These are phyloP conservation scores for Linum tenue DNA, from an alignment of 345 rosid genomes.

Conservation along the genomic window DNA sequence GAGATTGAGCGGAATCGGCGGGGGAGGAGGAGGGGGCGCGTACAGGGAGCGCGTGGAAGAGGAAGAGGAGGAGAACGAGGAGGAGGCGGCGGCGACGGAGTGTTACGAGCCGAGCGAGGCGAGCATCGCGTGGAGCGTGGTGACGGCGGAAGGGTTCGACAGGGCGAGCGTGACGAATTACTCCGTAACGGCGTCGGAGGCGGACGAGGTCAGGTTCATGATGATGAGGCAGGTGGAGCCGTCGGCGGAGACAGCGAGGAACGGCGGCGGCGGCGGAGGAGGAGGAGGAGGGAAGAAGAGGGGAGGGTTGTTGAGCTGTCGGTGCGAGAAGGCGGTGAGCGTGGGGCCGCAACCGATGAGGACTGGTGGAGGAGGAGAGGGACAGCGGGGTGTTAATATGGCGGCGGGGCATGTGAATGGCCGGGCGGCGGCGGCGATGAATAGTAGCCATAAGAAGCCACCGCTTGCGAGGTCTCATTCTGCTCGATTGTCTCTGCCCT, in stretches of 20 bases:
- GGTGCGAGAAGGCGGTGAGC: slow-evolving; percentile 70
- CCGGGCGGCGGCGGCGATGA: slow-evolving; percentile 20
- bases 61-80: slow-evolving; percentile 21
- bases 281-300: slow-evolving; percentile 21
- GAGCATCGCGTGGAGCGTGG: slow-evolving; percentile 87
- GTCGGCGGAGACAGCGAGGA: too few species aligned
- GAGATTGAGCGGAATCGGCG: slow-evolving; percentile 5
- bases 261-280: slow-evolving; percentile 18
- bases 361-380: slow-evolving; percentile 19
- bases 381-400: slow-evolving; percentile 13
- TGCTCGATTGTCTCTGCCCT: slow-evolving; percentile 28
- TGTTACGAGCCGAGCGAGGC: slow-evolving; percentile 85
- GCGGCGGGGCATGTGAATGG: slow-evolving; percentile 30
- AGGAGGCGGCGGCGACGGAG: slow-evolving; percentile 28
- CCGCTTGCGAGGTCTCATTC: slow-evolving; percentile 33
- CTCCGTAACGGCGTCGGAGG: slow-evolving; percentile 42
- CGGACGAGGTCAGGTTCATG: slow-evolving; percentile 19
- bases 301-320: slow-evolving; percentile 50
- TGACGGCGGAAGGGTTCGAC: slow-evolving; percentile 60
- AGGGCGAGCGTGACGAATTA: slow-evolving; percentile 33
- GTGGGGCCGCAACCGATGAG: slow-evolving; percentile 48
- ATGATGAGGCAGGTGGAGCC: slow-evolving; percentile 14
- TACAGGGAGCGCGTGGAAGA: slow-evolving; percentile 26
- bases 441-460: slow-evolving; percentile 14
- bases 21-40: not conserved